Evolutionary conservation across 164 flowering plant species (phyloP).

Genomic region (Platanus orientalis): DNA sequence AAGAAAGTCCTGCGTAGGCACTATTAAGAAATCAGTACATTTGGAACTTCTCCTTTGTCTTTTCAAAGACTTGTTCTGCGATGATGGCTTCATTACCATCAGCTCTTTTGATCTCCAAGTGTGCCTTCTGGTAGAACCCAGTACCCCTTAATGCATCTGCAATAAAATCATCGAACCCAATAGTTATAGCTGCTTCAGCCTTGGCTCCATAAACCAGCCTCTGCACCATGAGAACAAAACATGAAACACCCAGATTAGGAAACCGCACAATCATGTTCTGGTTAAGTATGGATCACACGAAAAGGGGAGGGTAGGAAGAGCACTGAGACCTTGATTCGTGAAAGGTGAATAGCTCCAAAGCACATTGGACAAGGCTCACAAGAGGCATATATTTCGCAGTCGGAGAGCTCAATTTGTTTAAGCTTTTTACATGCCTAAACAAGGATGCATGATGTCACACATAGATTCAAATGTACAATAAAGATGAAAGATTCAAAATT

Average conservation of each 20-base stretch:
- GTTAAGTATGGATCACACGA: neutral
- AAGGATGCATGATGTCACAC: neutral
- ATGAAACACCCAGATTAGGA: neutral
- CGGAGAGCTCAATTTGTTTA: conserved; percentile 58
- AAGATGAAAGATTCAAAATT: too few species aligned
- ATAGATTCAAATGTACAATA: too few species aligned
- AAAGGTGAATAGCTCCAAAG: conserved; percentile 83
- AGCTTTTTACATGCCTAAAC: conserved; percentile 88
- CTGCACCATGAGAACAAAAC: conserved; percentile 31
- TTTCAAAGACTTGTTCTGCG: conserved; percentile 97
- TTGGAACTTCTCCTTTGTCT: conserved; percentile 71
- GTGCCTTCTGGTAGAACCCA: conserved; percentile 75
- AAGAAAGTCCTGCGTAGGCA: too few species aligned
- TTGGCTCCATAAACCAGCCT: conserved; percentile 95
- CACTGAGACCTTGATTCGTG: conserved; percentile 67
- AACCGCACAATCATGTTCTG: neutral
- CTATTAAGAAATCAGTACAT: conserved; percentile 58
- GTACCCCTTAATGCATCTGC: conserved; percentile 97
- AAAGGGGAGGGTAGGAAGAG: neutral
- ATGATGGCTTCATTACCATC: conserved; percentile 71
- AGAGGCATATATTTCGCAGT: conserved; percentile 80
- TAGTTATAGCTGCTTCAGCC: conserved; percentile 95
- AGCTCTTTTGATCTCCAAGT: conserved; percentile 89
- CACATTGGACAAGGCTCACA: conserved; percentile 95
- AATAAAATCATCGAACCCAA: conserved; percentile 95